Evolutionary conservation across 441 rosid genomes (phyloP).

Genomic region (Iberis amara): DNA sequence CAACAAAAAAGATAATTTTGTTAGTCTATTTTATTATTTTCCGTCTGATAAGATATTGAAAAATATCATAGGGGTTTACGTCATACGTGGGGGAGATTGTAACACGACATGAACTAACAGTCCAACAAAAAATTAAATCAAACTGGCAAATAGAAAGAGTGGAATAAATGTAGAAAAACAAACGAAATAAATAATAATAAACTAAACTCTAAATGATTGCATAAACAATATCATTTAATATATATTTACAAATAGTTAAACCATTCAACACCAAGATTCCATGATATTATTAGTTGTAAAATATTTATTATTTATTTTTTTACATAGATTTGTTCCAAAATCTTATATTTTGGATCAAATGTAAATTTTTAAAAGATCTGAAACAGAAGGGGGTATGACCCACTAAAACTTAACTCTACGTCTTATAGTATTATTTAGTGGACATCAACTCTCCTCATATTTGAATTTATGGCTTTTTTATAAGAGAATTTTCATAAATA

Average conservation of each 20-base stretch:
- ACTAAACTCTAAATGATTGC: not conserved
- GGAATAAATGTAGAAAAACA: not conserved
- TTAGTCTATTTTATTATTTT: not conserved
- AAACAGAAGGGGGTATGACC: not conserved
- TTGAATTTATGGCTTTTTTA: not conserved
- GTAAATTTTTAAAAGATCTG: not conserved
- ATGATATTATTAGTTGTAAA: too few species aligned
- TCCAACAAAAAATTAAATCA: conserved; percentile 10
- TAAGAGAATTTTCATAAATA: too few species aligned
- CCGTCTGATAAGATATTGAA: not conserved
- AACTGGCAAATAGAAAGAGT: conserved; percentile 9
- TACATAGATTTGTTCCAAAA: too few species aligned
- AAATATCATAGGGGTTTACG: conserved; percentile 27
- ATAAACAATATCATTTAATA: too few species aligned
- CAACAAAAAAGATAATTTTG: not conserved
- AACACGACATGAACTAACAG: conserved; percentile 24
- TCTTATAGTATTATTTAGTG: not conserved
- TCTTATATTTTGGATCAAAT: too few species aligned
- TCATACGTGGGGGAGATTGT: conserved; percentile 24
- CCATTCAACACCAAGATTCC: too few species aligned
- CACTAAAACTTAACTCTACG: conserved; percentile 9
- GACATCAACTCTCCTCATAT: conserved; percentile 15
- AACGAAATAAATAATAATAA: not conserved
- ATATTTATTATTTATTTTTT: too few species aligned
- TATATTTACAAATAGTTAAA: too few species aligned